Evolutionary conservation across 805 yeast genomes (phyloP).

Genomic region (Suhomyces emberorum): DNA sequence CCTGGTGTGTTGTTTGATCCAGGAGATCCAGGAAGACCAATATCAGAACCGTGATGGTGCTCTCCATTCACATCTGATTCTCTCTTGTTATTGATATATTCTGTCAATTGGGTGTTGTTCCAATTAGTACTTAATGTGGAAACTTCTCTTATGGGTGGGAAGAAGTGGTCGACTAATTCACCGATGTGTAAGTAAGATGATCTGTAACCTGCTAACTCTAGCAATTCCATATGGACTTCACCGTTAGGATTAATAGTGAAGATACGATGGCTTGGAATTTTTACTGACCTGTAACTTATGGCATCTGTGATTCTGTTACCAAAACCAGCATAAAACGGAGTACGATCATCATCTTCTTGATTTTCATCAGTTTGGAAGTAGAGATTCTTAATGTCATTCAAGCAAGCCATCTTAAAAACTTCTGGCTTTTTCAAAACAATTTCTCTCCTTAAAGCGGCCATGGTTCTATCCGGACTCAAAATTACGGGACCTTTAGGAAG

Average conservation of each 20-base stretch:
- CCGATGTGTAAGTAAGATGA: conserved; percentile 86
- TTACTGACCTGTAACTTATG: conserved; percentile 86
- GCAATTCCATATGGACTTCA: conserved; percentile 94
- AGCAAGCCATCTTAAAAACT: conserved; percentile 97
- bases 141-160: conserved; percentile 65
- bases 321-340: conserved; percentile 96
- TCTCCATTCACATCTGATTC: conserved; percentile 6
- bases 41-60: not conserved
- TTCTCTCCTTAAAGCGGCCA: conserved; percentile 90
- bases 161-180: conserved; percentile 94
- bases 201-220: conserved; percentile 89
- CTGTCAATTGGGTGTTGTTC: conserved; percentile 35
- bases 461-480: conserved; percentile 90
- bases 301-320: conserved; percentile 98
- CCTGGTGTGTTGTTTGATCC: conserved; percentile 12
- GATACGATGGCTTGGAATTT: conserved; percentile 89
- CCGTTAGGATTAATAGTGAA: conserved; percentile 96
- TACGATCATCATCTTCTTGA: conserved; percentile 31
- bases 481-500: conserved; percentile 93
- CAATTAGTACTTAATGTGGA: conserved; percentile 29
- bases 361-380: conserved; percentile 37
- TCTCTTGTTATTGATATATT: conserved; percentile 26
- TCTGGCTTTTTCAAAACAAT: conserved; percentile 94
- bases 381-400: conserved; percentile 76
- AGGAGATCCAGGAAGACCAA: conserved; percentile 6